A percentile compares a stretch with the other conserved stretches of the same genome.
Conservation (phyloP, 768 basidiomycete genomes). For the Agrocybe pediades region DNA sequence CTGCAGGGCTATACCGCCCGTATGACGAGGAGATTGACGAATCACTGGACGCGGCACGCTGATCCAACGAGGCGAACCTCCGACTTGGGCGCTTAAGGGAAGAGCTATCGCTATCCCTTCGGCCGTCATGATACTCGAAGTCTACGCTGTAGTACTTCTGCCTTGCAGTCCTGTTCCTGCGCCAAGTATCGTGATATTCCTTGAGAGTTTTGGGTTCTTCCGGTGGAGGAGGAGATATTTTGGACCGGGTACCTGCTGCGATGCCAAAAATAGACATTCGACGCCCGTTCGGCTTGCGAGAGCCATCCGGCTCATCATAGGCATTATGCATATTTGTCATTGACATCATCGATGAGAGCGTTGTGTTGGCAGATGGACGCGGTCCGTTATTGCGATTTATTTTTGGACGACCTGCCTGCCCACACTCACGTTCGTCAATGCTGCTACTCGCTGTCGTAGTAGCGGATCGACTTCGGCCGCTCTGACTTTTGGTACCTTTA, state of each 20-base stretch:
- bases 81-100: conserved; percentile 32
- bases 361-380: conserved; percentile 25
- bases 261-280: conserved; percentile 29
- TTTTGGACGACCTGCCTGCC: not conserved
- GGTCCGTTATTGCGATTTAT: conserved; percentile 14
- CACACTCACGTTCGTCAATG: not conserved
- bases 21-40: conserved; percentile 40
- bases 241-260: not conserved
- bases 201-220: conserved; percentile 32
- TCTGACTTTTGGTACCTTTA: conserved; percentile 23
- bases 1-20: not conserved
- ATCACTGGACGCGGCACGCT: conserved; percentile 42
- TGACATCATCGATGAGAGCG: conserved; percentile 19
- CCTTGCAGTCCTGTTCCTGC: conserved; percentile 7
- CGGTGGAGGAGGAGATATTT: conserved; percentile 26
- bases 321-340: conserved; percentile 2
- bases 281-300: conserved; percentile 21
- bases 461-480: conserved; percentile 12
- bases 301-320: conserved; percentile 2
- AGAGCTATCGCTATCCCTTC: not conserved
- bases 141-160: not conserved
- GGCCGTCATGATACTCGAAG: not conserved
- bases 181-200: conserved; percentile 29
- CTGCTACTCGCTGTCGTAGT: not conserved
- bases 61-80: conserved; percentile 39